Evolutionary conservation across 2,329 filamentous ascomycete genomes (phyloP).

Genomic region (Myriangium duriaei): DNA sequence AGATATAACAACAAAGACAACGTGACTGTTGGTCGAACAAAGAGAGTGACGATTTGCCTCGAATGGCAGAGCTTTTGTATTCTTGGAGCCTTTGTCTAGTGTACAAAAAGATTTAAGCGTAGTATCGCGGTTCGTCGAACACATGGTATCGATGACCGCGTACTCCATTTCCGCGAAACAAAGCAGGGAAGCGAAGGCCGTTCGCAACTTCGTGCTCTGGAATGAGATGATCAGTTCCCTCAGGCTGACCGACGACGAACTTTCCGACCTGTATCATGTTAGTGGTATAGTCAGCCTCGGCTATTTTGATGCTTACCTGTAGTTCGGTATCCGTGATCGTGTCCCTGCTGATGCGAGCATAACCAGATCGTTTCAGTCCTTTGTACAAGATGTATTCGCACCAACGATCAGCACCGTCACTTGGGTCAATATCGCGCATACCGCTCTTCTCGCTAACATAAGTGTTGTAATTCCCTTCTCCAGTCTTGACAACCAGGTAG

Average conservation of each 20-base stretch:
- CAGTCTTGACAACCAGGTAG: slow-evolving; percentile 83
- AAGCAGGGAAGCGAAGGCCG: slow-evolving; percentile 67
- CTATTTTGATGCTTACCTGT: slow-evolving; percentile 57
- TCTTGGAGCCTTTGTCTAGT: slow-evolving; percentile 19
- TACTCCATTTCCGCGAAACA: slow-evolving; percentile 78
- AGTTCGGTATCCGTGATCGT: slow-evolving; percentile 97
- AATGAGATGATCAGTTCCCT: slow-evolving; percentile 53
- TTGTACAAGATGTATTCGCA: slow-evolving; percentile 99
- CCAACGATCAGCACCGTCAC: slow-evolving; percentile 95
- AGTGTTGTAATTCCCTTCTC: slow-evolving; percentile 90
- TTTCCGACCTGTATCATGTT: slow-evolving; percentile 54
- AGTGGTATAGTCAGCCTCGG: too few species aligned
- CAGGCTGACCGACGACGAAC: slow-evolving; percentile 67
- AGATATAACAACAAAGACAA: too few species aligned
- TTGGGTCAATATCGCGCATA: slow-evolving; percentile 89
- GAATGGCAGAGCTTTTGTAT: too few species aligned
- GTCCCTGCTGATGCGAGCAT: slow-evolving; percentile 75
- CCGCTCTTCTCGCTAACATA: slow-evolving; percentile 77
- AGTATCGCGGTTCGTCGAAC: slow-evolving; percentile 78
- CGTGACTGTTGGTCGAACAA: too few species aligned
- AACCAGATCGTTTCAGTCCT: slow-evolving; percentile 69
- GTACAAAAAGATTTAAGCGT: slow-evolving; percentile 18
- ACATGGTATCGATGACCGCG: slow-evolving; percentile 89
- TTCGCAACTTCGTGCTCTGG: slow-evolving; percentile 62
- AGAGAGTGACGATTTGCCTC: too few species aligned